A percentile compares a stretch with the other conserved stretches of the same genome.
Evolutionary conservation across 345 rosid genomes (phyloP).

Genomic region (Eucalyptus polybractea): DNA sequence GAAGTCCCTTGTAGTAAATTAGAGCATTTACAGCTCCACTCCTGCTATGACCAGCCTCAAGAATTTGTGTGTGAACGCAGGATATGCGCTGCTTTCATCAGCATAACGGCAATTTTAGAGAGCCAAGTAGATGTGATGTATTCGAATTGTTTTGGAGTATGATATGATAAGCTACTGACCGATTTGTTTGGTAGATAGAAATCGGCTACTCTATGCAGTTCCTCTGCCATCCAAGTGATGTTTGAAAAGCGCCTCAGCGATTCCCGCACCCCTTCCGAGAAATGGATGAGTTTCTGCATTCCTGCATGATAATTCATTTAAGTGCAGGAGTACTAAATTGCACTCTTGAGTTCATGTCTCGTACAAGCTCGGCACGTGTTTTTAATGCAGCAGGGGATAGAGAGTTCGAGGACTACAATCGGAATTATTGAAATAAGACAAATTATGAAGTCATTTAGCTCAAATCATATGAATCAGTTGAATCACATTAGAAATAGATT

Average conservation of each 20-base stretch:
- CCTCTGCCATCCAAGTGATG: constrained; percentile 96
- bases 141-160: neutral
- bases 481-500: neutral
- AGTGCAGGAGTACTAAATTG: neutral
- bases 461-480: neutral
- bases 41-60: constrained; percentile 43
- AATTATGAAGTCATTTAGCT: neutral
- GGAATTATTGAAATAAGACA: neutral
- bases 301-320: constrained; percentile 20
- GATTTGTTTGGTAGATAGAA: constrained; percentile 61
- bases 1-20: constrained; percentile 76
- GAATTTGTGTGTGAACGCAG: constrained; percentile 82
- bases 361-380: neutral
- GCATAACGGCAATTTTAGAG: neutral
- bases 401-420: neutral
- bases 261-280: constrained; percentile 82
- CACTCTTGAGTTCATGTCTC: neutral
- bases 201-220: constrained; percentile 73
- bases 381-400: neutral
- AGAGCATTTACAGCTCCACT: constrained; percentile 86
- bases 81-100: constrained; percentile 64
- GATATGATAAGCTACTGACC: constrained; percentile 24
- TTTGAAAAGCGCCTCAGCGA: constrained; percentile 76
- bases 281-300: constrained; percentile 61
- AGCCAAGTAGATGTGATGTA: neutral